phyloP scores from a whole-genome alignment of 2,329 filamentous ascomycete genomes.

The Talaromyces sp. region DNA sequence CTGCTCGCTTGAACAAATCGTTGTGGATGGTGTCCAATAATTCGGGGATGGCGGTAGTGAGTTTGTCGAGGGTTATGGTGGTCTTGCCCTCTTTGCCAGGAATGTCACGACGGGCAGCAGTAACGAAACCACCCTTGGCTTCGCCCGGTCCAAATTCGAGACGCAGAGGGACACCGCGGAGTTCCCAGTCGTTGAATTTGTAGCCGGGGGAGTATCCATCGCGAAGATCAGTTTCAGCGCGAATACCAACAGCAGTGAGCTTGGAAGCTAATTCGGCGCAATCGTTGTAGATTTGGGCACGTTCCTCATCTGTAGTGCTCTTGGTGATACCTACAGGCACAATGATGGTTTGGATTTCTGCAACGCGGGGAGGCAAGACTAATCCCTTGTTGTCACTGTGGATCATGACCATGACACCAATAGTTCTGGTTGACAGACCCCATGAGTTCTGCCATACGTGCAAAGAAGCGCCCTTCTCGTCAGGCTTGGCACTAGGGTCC shows the following conservation, averaged over 20 bases:
- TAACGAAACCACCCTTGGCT: slow-evolving; percentile 77
- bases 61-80: slow-evolving; percentile 70
- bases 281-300: slow-evolving; percentile 70
- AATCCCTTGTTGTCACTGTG: slow-evolving; percentile 95
- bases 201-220: slow-evolving; percentile 90
- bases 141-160: slow-evolving; percentile 97
- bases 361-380: slow-evolving; percentile 85
- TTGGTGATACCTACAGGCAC: slow-evolving; percentile 92
- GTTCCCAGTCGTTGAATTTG: slow-evolving; percentile 99
- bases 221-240: slow-evolving; percentile 76
- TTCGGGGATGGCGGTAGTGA: slow-evolving; percentile 69
- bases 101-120: slow-evolving; percentile 81
- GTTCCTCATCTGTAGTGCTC: slow-evolving; percentile 77
- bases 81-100: slow-evolving; percentile 65
- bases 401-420: slow-evolving; percentile 98
- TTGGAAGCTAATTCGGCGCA: slow-evolving; percentile 67
- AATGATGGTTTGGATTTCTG: slow-evolving; percentile 79
- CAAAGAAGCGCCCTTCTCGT: slow-evolving; percentile 73
- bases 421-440: slow-evolving; percentile 94
- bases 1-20: slow-evolving; percentile 75
- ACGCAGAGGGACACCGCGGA: slow-evolving; percentile 90
- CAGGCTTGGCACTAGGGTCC: slow-evolving; percentile 69
- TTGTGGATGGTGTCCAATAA: slow-evolving; percentile 87
- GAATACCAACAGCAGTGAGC: slow-evolving; percentile 70
- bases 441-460: slow-evolving; percentile 99